A percentile compares a stretch with the other conserved stretches of the same genome.
phyloP scores from a whole-genome alignment of 1,284 basidiomycete species.

The Sanguinoderma infundibulare region DNA sequence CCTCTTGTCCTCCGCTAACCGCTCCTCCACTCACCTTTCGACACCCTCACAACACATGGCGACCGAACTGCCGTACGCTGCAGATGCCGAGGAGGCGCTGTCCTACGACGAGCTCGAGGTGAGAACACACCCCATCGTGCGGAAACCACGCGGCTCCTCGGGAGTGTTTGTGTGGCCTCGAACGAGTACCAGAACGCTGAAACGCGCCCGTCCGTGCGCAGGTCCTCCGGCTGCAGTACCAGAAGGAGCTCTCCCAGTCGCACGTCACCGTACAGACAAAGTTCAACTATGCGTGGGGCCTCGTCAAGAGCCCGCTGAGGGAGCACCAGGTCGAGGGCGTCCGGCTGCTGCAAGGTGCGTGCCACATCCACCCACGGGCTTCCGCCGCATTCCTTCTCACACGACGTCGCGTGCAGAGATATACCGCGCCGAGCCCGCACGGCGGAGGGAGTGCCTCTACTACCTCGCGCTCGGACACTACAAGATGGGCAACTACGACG shows the following conservation, averaged over 20 bases:
- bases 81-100: conserved; percentile 90
- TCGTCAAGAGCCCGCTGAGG: conserved; percentile 85
- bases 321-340: conserved; percentile 93
- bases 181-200: neutral
- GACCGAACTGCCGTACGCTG: conserved; percentile 94
- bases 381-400: too few relatives aligned
- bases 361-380: neutral
- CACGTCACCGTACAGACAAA: conserved; percentile 96
- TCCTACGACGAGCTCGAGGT: conserved; percentile 92
- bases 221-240: conserved; percentile 88
- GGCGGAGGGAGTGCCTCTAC: conserved; percentile 95
- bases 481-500: conserved; percentile 95
- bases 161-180: too few relatives aligned
- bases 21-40: neutral
- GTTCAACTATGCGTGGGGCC: conserved; percentile 98
- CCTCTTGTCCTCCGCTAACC: neutral
- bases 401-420: conserved; percentile 68
- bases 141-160: conserved; percentile 5
- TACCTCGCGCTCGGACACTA: conserved; percentile 97
- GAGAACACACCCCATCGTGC: conserved; percentile 1
- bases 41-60: conserved; percentile 49
- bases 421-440: conserved; percentile 86
- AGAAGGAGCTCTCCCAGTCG: conserved; percentile 82
- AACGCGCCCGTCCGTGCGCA: conserved; percentile 35
- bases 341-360: conserved; percentile 85